A percentile compares a stretch with the other conserved stretches of the same genome.
Conservation (phyloP, 331 rosid genomes). For the Quercus phellos region DNA sequence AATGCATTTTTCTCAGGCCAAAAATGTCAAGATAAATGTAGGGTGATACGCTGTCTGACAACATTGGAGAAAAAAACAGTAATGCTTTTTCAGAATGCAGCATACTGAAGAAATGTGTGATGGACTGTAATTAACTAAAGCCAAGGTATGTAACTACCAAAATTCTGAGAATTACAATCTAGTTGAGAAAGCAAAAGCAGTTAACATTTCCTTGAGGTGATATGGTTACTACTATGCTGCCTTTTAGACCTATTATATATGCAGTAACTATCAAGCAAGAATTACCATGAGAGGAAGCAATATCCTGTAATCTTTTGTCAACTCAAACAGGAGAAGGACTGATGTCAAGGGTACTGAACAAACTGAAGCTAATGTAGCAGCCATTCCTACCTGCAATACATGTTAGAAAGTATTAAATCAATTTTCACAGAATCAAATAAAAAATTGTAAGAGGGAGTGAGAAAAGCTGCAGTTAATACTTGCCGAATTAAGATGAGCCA, state of each 20-base stretch:
- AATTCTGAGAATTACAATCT: slow-evolving; percentile 10
- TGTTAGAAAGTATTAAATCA: slow-evolving; percentile 16
- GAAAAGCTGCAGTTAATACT: not conserved
- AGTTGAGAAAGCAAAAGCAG: not conserved
- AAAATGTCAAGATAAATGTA: not conserved
- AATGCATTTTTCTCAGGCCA: not conserved
- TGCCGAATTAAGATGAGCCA: not conserved
- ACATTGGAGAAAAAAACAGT: not conserved
- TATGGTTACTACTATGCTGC: slow-evolving; percentile 5
- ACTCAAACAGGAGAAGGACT: slow-evolving; percentile 94
- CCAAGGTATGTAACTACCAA: not conserved
- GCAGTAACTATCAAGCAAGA: slow-evolving; percentile 10
- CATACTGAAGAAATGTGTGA: not conserved
- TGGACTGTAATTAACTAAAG: not conserved
- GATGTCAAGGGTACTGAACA: slow-evolving; percentile 98
- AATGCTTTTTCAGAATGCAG: not conserved
- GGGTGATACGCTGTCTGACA: not conserved
- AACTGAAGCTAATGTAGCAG: slow-evolving; percentile 95
- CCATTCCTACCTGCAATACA: slow-evolving; percentile 91
- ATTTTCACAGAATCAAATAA: slow-evolving; percentile 1
- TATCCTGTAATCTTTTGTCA: slow-evolving; percentile 93
- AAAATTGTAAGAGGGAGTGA: not conserved
- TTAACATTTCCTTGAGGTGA: slow-evolving; percentile 6
- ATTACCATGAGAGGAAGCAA: slow-evolving; percentile 98
- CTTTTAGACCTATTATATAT: slow-evolving; percentile 1